Evolutionary conservation across 352 stramenopile genomes (phyloP).

Genomic region (Phytophthora tubulina): DNA sequence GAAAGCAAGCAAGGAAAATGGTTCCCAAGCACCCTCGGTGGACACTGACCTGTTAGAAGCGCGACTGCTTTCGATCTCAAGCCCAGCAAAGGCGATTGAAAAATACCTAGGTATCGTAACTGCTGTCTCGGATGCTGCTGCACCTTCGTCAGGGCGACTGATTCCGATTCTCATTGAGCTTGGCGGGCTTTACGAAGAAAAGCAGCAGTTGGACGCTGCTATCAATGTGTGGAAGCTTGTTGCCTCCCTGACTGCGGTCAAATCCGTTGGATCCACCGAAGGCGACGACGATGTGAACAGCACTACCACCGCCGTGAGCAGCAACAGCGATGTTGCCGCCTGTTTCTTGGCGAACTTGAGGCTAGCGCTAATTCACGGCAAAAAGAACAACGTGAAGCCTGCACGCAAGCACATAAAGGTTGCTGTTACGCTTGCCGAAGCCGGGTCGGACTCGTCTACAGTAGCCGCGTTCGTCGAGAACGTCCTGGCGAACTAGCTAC

Average conservation of each 20-base stretch:
- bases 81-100: constrained; percentile 30
- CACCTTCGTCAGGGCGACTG: constrained; percentile 27
- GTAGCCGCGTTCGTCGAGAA: constrained; percentile 73
- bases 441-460: constrained; percentile 42
- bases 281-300: constrained; percentile 36
- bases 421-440: constrained; percentile 41
- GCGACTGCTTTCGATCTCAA: constrained; percentile 51
- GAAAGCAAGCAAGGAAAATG: constrained; percentile 9
- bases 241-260: constrained; percentile 37
- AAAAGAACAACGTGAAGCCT: constrained; percentile 69
- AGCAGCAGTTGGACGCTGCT: constrained; percentile 53
- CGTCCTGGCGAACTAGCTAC: constrained; percentile 59
- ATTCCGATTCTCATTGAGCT: constrained; percentile 69
- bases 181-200: constrained; percentile 63
- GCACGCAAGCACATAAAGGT: constrained; percentile 77
- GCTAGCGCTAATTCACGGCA: constrained; percentile 67
- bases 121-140: constrained; percentile 19
- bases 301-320: constrained; percentile 35
- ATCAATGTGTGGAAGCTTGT: constrained; percentile 78
- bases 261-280: constrained; percentile 29
- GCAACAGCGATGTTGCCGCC: constrained; percentile 33
- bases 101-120: constrained; percentile 48
- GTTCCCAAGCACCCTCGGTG: constrained; percentile 11
- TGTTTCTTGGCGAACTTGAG: constrained; percentile 73
- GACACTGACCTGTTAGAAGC: constrained; percentile 51